These are phyloP conservation scores for Hymenoscyphus salicellus DNA, from an alignment of 2,329 filamentous ascomycete genomes.

Conservation along the genomic window DNA sequence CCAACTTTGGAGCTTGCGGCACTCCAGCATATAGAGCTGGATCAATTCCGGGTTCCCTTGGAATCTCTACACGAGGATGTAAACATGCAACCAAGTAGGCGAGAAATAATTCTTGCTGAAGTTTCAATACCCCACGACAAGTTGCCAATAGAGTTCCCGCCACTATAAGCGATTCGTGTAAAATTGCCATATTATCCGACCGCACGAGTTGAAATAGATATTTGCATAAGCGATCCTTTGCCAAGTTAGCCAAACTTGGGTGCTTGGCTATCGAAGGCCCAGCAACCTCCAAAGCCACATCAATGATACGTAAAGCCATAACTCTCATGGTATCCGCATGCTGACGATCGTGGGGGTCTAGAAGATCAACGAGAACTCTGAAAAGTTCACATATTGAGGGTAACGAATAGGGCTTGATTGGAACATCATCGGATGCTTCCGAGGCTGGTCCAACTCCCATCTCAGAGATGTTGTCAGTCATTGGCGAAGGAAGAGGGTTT, in stretches of 20 bases:
- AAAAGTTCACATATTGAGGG: slow-evolving; percentile 94
- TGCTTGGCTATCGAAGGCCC: slow-evolving; percentile 93
- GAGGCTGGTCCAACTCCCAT: slow-evolving; percentile 30
- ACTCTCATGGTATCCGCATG: slow-evolving; percentile 94
- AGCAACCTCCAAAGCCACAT: slow-evolving; percentile 93
- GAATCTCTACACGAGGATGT: slow-evolving; percentile 91
- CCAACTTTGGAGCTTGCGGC: slow-evolving; percentile 82
- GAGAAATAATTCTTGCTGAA: slow-evolving; percentile 94
- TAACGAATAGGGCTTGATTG: slow-evolving; percentile 84
- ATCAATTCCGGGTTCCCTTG: slow-evolving; percentile 84
- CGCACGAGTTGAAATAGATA: slow-evolving; percentile 94
- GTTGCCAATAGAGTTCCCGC: slow-evolving; percentile 88
- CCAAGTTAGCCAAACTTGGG: slow-evolving; percentile 79
- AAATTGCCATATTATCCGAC: slow-evolving; percentile 91
- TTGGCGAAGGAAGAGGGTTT: slow-evolving; percentile 19
- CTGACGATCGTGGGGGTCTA: slow-evolving; percentile 88
- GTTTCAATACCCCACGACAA: slow-evolving; percentile 83
- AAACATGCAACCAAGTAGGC: slow-evolving; percentile 93
- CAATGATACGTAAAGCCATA: slow-evolving; percentile 95
- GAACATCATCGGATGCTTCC: slow-evolving; percentile 40
- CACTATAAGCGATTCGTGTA: slow-evolving; percentile 89
- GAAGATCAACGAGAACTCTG: slow-evolving; percentile 84
- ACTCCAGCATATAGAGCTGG: slow-evolving; percentile 89
- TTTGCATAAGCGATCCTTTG: slow-evolving; percentile 88
- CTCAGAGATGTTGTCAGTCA: slow-evolving; percentile 27